phyloP scores from a whole-genome alignment of 73 alveolate species.

The Symbiodinium pilosum region DNA sequence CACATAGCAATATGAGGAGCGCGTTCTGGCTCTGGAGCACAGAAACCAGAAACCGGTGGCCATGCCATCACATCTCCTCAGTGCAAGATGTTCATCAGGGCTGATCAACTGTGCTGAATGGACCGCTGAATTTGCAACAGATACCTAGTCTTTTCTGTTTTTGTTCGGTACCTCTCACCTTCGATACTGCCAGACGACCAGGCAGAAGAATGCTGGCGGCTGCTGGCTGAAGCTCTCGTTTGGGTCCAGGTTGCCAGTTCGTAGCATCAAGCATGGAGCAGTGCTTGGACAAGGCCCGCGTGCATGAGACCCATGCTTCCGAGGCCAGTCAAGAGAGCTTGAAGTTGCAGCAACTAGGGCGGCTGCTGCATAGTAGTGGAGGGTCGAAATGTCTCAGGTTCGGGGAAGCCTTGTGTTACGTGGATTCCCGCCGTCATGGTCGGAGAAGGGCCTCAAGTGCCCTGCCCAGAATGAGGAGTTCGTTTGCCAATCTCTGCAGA shows the following conservation, averaged over 20 bases:
- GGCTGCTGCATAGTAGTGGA: background rate
- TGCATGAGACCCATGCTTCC: slow-evolving; percentile 48
- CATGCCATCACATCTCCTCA: too few relatives aligned
- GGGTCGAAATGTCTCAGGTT: too few relatives aligned
- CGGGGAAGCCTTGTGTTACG: slow-evolving; percentile 64
- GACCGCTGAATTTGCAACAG: too few relatives aligned
- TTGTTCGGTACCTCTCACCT: too few relatives aligned
- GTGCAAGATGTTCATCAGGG: too few relatives aligned
- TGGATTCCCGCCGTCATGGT: slow-evolving; percentile 90
- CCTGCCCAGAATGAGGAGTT: background rate
- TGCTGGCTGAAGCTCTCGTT: slow-evolving; percentile 15
- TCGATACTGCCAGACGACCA: too few relatives aligned
- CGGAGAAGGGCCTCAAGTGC: slow-evolving; percentile 93
- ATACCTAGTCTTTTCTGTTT: too few relatives aligned
- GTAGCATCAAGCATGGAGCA: background rate
- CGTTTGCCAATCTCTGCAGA: too few relatives aligned
- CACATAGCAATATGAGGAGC: too few relatives aligned
- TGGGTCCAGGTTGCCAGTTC: background rate
- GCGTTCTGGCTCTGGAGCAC: too few relatives aligned
- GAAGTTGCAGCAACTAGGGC: background rate
- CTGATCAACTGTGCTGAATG: too few relatives aligned
- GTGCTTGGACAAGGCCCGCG: slow-evolving; percentile 44
- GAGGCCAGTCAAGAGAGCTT: background rate
- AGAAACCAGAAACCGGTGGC: too few relatives aligned
- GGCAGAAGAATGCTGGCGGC: slow-evolving; percentile 75